Percentiles rank a stretch among this genome's conserved stretches.
These are phyloP conservation scores for Umbelopsis sp. DNA, from an alignment of 371 early-diverging fungal species.

Conservation along the genomic window DNA sequence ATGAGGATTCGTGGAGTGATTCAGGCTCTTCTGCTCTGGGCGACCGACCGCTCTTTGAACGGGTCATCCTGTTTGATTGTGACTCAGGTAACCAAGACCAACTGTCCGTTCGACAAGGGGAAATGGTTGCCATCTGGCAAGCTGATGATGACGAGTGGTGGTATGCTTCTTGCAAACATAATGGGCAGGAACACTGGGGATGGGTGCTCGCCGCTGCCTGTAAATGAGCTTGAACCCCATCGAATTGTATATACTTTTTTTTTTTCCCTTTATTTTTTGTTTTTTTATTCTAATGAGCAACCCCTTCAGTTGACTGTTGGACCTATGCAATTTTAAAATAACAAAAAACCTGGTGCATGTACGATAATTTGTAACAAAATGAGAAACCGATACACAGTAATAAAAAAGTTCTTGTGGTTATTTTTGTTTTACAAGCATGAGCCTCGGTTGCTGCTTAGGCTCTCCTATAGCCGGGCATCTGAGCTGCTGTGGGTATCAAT, in stretches of 20 bases:
- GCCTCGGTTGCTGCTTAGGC: neutral
- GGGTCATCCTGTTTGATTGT: constrained; percentile 31
- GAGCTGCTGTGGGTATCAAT: neutral
- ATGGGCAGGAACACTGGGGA: neutral
- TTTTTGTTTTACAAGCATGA: too few species aligned
- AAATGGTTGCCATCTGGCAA: constrained; percentile 28
- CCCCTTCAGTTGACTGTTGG: neutral
- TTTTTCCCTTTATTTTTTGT: neutral
- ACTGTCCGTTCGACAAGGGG: constrained; percentile 28
- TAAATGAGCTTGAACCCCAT: neutral
- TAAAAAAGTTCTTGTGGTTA: neutral
- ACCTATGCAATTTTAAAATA: neutral
- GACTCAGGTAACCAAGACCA: constrained; percentile 26
- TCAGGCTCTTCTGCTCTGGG: neutral
- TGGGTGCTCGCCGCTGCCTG: constrained; percentile 12
- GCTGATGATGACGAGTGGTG: constrained; percentile 33
- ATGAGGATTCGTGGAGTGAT: neutral
- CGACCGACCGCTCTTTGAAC: constrained; percentile 22
- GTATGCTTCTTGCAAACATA: constrained; percentile 22
- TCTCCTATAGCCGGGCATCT: neutral
- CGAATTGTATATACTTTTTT: neutral
- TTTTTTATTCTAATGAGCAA: neutral
- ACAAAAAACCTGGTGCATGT: neutral
- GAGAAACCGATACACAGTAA: neutral
- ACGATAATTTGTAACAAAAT: neutral